Evolutionary conservation across 768 basidiomycete genomes (phyloP).

Genomic region (Rhodotorula taiwanensis): DNA sequence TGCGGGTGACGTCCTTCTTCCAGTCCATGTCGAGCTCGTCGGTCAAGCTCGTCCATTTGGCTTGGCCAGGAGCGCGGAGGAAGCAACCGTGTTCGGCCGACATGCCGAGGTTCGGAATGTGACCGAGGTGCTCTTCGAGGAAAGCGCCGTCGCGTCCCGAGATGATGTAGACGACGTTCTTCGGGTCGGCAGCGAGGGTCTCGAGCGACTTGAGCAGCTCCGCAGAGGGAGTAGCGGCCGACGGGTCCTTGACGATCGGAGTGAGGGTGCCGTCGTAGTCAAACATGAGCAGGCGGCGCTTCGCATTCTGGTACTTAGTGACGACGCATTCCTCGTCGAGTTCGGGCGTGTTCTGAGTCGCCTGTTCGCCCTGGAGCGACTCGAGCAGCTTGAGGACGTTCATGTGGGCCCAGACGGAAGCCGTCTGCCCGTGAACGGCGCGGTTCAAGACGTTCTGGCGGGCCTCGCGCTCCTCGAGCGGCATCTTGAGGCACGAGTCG

Average conservation of each 20-base stretch:
- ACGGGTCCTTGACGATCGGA: slow-evolving; percentile 90
- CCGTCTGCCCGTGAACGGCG: slow-evolving; percentile 83
- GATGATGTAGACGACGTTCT: slow-evolving; percentile 92
- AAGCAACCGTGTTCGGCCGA: slow-evolving; percentile 95
- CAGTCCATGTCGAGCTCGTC: slow-evolving; percentile 89
- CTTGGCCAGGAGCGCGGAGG: slow-evolving; percentile 62
- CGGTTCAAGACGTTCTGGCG: slow-evolving; percentile 73
- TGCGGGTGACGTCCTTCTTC: slow-evolving; percentile 91
- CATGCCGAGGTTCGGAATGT: slow-evolving; percentile 74
- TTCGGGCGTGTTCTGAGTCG: slow-evolving; percentile 75
- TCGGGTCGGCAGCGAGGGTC: slow-evolving; percentile 66
- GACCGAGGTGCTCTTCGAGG: slow-evolving; percentile 83
- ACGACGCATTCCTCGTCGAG: slow-evolving; percentile 61
- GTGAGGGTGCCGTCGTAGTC: slow-evolving; percentile 97
- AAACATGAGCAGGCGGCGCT: slow-evolving; percentile 82
- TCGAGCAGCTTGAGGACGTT: slow-evolving; percentile 80
- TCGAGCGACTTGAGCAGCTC: slow-evolving; percentile 67
- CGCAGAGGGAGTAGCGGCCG: slow-evolving; percentile 72
- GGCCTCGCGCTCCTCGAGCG: slow-evolving; percentile 60
- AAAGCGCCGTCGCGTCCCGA: slow-evolving; percentile 91
- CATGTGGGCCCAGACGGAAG: slow-evolving; percentile 88
- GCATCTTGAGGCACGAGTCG: slow-evolving; percentile 78
- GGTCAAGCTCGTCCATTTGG: slow-evolving; percentile 82
- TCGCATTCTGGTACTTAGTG: slow-evolving; percentile 58
- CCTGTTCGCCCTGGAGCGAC: slow-evolving; percentile 68